Base-by-base conservation (phyloP, 2,329 filamentous ascomycete genomes). In the Mollisiaceae sp. region DNA sequence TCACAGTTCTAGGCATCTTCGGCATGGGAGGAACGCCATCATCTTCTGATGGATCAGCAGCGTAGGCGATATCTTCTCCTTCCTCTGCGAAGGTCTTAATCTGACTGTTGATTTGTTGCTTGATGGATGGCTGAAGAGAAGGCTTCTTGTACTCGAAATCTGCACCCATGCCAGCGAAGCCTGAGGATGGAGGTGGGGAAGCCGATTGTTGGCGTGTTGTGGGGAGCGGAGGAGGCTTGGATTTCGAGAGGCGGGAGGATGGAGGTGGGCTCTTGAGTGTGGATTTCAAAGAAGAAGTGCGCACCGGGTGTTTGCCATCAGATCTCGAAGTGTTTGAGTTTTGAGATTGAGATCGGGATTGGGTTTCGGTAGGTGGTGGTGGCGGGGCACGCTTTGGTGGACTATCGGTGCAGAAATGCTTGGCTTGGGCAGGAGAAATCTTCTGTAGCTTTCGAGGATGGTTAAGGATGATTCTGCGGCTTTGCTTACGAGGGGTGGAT, bases 1-100 rank as follows among this genome's bases (percentile, higher is more conserved):
- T 56, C n/a, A 75, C 62, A 24, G 60, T 58, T 32, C 68, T 70
- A 8, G 74, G 74, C 58, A 75, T 65, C 27, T 65, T 67, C 4
- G 73, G 74, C 52, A 72, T 63, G 15, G 71, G 70, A 32, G 72
- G 70, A 12, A 72, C 64, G 27, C 68, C 63, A 27, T 63, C 47
- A 41, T 65, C 64, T 12, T 39, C 39, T 9, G 54, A 24, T 27
- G 64, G 60, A 36, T 63, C 60, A 9, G 52, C 65, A 55, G 35
- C 63, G 45, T 69, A 64, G 8, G 60, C 36, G 24, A 36, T 1
- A 39, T 60, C 6, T 60, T 38, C n/a, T 18, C 36, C 15, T 55
- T 45, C 15, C 24, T 39, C 6, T 32, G 27, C 27, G 27, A 32
- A 32, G 27, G 27, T 32, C 27, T 32, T 32, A 32, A 32, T 32